Percentiles rank a stretch among this genome's conserved stretches.
phyloP scores from a whole-genome alignment of 306 rosid species.

The Comarum palustre region DNA sequence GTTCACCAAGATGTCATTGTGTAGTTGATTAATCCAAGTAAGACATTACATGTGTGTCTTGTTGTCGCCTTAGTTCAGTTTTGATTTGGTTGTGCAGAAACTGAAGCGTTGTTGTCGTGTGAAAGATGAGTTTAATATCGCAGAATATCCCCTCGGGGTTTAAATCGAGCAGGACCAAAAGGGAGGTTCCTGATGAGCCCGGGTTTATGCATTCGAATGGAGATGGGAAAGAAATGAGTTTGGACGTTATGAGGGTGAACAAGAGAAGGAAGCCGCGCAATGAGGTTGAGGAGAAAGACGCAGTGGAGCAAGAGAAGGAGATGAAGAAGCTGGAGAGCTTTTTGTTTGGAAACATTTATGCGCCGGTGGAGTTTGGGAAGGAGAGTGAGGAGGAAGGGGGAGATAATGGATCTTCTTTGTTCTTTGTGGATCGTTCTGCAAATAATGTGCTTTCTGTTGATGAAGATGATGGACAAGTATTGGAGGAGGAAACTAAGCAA shows the following conservation, averaged over 20 bases:
- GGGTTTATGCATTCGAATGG: slow-evolving; percentile 24
- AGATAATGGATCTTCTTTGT: slow-evolving; percentile 42
- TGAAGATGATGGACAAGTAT: slow-evolving; percentile 40
- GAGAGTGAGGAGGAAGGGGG: slow-evolving; percentile 34
- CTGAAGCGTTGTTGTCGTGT: slow-evolving; percentile 18
- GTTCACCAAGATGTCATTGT: background rate
- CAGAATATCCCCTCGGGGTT: slow-evolving; percentile 41
- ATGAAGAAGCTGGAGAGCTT: slow-evolving; percentile 69
- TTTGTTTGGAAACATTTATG: slow-evolving; percentile 69
- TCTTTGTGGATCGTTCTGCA: slow-evolving; percentile 67
- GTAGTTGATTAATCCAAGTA: background rate
- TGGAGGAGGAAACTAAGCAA: slow-evolving; percentile 34
- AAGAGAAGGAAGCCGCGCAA: slow-evolving; percentile 57
- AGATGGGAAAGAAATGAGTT: slow-evolving; percentile 19
- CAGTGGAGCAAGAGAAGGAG: slow-evolving; percentile 51
- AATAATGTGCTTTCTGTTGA: slow-evolving; percentile 34
- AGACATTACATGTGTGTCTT: background rate
- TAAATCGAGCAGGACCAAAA: slow-evolving; percentile 34
- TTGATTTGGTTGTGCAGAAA: slow-evolving; percentile 32
- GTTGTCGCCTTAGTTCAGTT: background rate
- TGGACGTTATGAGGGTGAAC: slow-evolving; percentile 33
- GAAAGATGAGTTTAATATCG: slow-evolving; percentile 75
- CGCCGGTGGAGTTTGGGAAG: slow-evolving; percentile 68
- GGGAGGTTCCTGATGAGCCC: slow-evolving; percentile 32
- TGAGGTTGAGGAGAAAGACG: slow-evolving; percentile 34